Evolutionary conservation across 2,329 filamentous ascomycete genomes (phyloP), one percentile per base, ranked within the genome.

Genomic region (Grosmannia huntii): DNA sequence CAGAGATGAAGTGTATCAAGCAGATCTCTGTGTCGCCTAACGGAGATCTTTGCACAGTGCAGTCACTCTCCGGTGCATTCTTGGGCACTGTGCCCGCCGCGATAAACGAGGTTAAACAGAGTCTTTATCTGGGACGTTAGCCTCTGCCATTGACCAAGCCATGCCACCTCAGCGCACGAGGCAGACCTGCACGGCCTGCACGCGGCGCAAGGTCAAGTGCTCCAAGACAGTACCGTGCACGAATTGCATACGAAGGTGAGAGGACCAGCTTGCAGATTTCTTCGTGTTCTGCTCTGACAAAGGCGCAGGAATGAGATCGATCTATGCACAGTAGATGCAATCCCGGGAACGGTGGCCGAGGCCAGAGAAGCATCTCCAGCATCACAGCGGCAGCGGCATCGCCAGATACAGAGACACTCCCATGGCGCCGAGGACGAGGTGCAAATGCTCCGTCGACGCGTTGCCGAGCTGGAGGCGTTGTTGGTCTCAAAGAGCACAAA

Each of bases 161-260:
- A 56, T 56, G 55, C 6, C 55, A 2, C 3, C 21, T 6, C 55
- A 51, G 11, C 55, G 55, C 23, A n/a, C 46, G 23, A 56, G 28
- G 27, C 55, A 56, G 46, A 25, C 55, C 28, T 56, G 55, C 28
- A 16, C 31, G 3, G 55, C 55, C 21, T 67, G 65, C 36, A 66
- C 64, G 2, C 63, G 65, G 5, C 60, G 65, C 5, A 66, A 66
- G 28, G 64, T 66, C 14, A 61, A 60, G 44, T 67, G 65, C 52
- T 64, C 61, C 56, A 67, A 67, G 55, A 64, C 63, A 4, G 55
- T 63, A 14, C 65, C 65, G 12, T 67, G 65, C 52, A 63, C 60
- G 33, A 65, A 65, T 9, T 67, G 65, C 50, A 41, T 64, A 7
- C 61, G 65, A 11, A 61, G 63, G 63, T 63, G 49, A 48, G 58